These are phyloP conservation scores for Hypoxylon subgilvum DNA, from an alignment of 495 filamentous ascomycete genomes.

Conservation along the genomic window DNA sequence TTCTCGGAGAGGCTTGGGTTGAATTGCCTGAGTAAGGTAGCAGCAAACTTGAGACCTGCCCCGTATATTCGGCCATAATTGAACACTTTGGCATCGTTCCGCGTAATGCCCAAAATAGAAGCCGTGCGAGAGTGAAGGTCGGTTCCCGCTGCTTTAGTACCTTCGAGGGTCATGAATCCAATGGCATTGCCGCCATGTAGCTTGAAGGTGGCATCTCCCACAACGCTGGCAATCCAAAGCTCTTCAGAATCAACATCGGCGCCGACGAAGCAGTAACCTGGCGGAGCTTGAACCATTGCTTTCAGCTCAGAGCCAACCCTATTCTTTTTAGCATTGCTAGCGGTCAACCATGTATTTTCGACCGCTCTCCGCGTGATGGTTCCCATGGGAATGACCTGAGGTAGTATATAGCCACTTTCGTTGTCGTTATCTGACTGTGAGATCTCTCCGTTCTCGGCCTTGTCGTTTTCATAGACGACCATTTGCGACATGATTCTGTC, in stretches of 20 bases:
- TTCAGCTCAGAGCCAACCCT: slow-evolving; percentile 97
- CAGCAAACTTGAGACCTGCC: slow-evolving; percentile 90
- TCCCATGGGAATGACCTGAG: slow-evolving; percentile 98
- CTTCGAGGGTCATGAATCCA: slow-evolving; percentile 98
- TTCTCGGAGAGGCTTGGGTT: slow-evolving; percentile 80
- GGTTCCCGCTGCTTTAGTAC: slow-evolving; percentile 89
- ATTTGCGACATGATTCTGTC: slow-evolving; percentile 92
- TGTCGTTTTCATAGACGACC: slow-evolving; percentile 81
- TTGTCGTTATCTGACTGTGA: slow-evolving; percentile 2
- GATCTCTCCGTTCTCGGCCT: slow-evolving; percentile 34
- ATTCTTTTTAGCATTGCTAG: slow-evolving; percentile 93
- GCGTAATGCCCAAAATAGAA: slow-evolving; percentile 85
- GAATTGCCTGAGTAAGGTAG: slow-evolving; percentile 87
- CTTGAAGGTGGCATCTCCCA: slow-evolving; percentile 92
- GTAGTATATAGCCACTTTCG: slow-evolving; percentile 79
- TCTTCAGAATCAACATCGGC: slow-evolving; percentile 99
- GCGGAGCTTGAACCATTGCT: slow-evolving; percentile 91
- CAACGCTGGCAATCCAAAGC: slow-evolving; percentile 95
- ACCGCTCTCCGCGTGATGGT: slow-evolving; percentile 96
- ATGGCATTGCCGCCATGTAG: slow-evolving; percentile 95
- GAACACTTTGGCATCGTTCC: slow-evolving; percentile 96
- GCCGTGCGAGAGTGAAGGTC: slow-evolving; percentile 96
- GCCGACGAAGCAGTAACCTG: slow-evolving; percentile 90
- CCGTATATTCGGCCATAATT: slow-evolving; percentile 99
- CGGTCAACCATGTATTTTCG: slow-evolving; percentile 97